Percentiles rank a stretch among this genome's conserved stretches.
Evolutionary conservation across 192 early-diverging fungal genomes (phyloP).

Genomic region (Coemansia sp.): DNA sequence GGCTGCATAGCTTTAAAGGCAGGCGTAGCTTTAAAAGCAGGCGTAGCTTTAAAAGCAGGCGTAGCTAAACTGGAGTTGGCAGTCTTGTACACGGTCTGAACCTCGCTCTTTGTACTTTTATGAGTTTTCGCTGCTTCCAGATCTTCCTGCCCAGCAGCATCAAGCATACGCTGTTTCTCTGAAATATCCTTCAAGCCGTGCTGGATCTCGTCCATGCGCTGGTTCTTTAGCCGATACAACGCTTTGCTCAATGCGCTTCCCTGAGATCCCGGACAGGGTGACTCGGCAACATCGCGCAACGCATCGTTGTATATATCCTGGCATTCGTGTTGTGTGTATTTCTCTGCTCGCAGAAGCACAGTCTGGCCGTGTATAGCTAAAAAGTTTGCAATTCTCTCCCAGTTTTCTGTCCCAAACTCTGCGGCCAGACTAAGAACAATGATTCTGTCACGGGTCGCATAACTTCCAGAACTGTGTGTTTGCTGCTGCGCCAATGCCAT

Average conservation of each 20-base stretch:
- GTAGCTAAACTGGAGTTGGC: not conserved
- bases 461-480: not conserved
- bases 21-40: not conserved
- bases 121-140: not conserved
- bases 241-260: slow-evolving; percentile 11
- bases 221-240: slow-evolving; percentile 14
- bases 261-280: not conserved
- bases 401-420: slow-evolving; percentile 20
- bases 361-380: slow-evolving; percentile 6
- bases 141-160: not conserved
- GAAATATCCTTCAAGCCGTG: not conserved
- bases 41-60: not conserved
- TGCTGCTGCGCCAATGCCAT: not conserved
- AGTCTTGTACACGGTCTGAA: no score
- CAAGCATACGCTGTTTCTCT: not conserved
- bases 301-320: slow-evolving; percentile 22
- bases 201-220: slow-evolving; percentile 33
- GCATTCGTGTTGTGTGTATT: slow-evolving; percentile 26
- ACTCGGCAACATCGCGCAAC: not conserved
- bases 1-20: not conserved
- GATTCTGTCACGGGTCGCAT: slow-evolving; percentile 35
- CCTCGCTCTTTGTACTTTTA: not conserved
- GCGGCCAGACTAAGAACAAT: slow-evolving; percentile 30
- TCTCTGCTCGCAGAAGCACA: not conserved
- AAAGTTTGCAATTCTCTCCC: slow-evolving; percentile 17